Evolutionary conservation across 2,329 filamentous ascomycete genomes (phyloP), one percentile per base, ranked within the genome.

Genomic region (Rhexocercosporidium sp.): DNA sequence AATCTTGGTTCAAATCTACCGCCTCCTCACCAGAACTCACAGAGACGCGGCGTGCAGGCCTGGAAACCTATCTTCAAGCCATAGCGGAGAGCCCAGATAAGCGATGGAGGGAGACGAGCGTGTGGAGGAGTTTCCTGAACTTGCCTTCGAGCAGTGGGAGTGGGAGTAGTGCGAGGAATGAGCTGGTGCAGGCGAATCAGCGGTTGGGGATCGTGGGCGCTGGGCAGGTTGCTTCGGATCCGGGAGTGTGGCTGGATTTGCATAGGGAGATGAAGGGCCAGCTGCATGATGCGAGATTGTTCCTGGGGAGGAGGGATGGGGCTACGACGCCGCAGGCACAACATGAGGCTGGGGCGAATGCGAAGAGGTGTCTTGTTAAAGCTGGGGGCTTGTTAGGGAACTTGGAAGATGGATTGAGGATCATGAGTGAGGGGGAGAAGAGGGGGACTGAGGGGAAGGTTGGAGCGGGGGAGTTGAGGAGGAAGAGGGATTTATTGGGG

Each of bases 1-100:
- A 96, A 77, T 88, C 89, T 56, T 96, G 92, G 92, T 87, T 95
- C 76, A 87, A 90, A 68, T 88, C 88, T 11, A 94, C 92, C 3
- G 83, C 92, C 62, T 86, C 84, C 64, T 92, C 88, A 9, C 83
- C 90, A 22, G 86, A 90, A 59, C 84, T 93, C 53, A 90, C 92
- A 29, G 90, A 92, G 76, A 81, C 88, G 69, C 88, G 92, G n/a
- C 88, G 92, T 51, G 75, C 79, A 14, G 88, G 84, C 0, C 84
- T 96, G 11, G 91, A 95, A 77, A 79, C 81, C 53, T 96, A 95
- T 79, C 83, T 96, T 3, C 86, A 87, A 60, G 86, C 86, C 46
- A 91, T 96, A 67, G 90, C 92, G 59, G 88, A 88, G 68, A 85
- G 87, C 3, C 88, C 90, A n/a, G 92, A 96, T 77, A 84, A 88